These are phyloP conservation scores for Hymenoscyphus fraxineus DNA, from an alignment of 2,329 filamentous ascomycete genomes.

Conservation along the genomic window DNA sequence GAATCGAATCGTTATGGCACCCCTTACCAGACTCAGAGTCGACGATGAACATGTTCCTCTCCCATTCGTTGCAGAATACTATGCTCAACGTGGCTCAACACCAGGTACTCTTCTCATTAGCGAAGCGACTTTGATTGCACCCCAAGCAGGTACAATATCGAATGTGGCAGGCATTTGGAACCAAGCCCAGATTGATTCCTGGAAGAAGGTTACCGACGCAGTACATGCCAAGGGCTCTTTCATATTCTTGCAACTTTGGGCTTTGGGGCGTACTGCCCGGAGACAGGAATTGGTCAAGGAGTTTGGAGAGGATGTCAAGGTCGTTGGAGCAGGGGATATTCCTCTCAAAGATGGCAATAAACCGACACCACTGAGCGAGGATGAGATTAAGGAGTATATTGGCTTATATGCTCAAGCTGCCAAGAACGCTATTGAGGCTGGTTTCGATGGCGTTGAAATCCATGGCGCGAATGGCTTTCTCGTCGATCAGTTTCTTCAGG, in stretches of 20 bases:
- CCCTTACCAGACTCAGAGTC: constrained; percentile 52
- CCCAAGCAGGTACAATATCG: constrained; percentile 40
- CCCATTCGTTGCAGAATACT: constrained; percentile 47
- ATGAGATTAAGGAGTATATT: constrained; percentile 9
- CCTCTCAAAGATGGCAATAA: not conserved
- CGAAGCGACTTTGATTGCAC: constrained; percentile 53
- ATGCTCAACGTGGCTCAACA: constrained; percentile 47
- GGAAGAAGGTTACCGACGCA: constrained; percentile 55
- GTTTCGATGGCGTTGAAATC: constrained; percentile 29
- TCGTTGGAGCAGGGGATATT: constrained; percentile 3
- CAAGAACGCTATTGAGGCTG: constrained; percentile 22
- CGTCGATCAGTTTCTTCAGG: constrained; percentile 24
- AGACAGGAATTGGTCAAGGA: not conserved
- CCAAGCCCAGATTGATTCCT: constrained; percentile 49
- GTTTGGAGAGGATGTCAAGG: not conserved
- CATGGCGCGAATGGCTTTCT: constrained; percentile 28
- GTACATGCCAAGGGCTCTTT: constrained; percentile 60
- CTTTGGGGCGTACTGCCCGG: constrained; percentile 45
- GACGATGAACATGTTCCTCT: constrained; percentile 45
- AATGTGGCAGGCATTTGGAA: constrained; percentile 55
- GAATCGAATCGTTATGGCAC: constrained; percentile 51
- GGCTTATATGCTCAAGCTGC: constrained; percentile 13
- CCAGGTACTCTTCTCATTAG: constrained; percentile 53
- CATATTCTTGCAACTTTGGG: constrained; percentile 62
- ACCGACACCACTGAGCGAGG: constrained; percentile 1